phyloP scores from a whole-genome alignment of 176 grass and related monocot species.

The Lolium perenne region DNA sequence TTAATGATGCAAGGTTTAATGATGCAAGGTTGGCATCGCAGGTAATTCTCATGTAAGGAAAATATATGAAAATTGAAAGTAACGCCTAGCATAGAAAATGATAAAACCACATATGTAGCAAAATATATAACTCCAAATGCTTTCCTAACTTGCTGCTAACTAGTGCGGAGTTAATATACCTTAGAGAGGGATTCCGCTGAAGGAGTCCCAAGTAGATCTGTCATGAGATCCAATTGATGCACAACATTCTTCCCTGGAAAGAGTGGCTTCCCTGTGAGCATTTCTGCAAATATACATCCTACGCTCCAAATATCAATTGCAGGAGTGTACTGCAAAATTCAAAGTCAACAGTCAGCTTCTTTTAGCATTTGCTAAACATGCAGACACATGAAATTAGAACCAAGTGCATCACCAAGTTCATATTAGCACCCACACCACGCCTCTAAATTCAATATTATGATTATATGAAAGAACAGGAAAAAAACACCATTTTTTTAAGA shows the following conservation, averaged over 20 bases:
- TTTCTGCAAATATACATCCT: conserved; percentile 92
- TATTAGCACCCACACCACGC: neutral
- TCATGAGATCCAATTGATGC: conserved; percentile 94
- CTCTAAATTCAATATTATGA: conserved; percentile 16
- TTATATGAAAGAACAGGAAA: conserved; percentile 7
- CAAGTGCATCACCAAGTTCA: conserved; percentile 27
- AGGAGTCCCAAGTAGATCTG: conserved; percentile 90
- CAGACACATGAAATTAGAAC: conserved; percentile 6
- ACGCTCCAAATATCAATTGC: conserved; percentile 96
- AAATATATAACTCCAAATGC: neutral
- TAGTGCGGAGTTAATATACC: conserved; percentile 46
- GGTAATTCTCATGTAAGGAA: neutral
- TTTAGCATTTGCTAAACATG: conserved; percentile 22
- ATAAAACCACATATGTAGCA: neutral
- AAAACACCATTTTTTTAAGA: neutral
- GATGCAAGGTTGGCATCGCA: conserved; percentile 4
- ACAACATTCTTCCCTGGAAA: conserved; percentile 98
- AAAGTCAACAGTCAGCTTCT: conserved; percentile 38
- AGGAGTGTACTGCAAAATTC: conserved; percentile 81
- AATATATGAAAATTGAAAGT: conserved; percentile 22
- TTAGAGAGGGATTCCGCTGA: conserved; percentile 76
- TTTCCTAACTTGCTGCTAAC: neutral
- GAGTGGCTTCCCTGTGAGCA: conserved; percentile 86
- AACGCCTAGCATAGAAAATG: neutral
- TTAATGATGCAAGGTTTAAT: conserved; percentile 5